Conservation (phyloP, 2,329 filamentous ascomycete species). For the Hirsutella rhossiliensis region DNA sequence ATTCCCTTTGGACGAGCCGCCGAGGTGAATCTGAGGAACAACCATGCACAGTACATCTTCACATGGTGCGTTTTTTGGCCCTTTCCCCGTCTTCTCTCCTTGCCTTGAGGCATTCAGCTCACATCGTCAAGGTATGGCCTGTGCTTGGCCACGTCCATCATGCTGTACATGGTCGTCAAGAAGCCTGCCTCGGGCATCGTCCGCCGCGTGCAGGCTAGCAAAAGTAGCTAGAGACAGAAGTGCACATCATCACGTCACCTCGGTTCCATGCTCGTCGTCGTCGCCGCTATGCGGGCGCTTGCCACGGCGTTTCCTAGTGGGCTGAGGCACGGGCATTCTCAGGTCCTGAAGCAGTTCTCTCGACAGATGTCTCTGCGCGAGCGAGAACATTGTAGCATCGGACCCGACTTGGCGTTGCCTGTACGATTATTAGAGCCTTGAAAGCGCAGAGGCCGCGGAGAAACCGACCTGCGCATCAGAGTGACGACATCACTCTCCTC, state of each 20-base stretch:
- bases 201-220: constrained; percentile 64
- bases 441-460: constrained; percentile 5
- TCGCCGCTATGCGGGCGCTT: constrained; percentile 16
- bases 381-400: constrained; percentile 65
- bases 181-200: constrained; percentile 67
- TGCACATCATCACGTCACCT: constrained; percentile 11
- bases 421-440: constrained; percentile 16
- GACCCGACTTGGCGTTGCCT: constrained; percentile 69
- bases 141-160: constrained; percentile 74
- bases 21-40: constrained; percentile 89
- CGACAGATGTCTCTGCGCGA: constrained; percentile 74
- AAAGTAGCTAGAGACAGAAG: constrained; percentile 47
- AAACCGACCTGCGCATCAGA: constrained; percentile 67
- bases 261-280: constrained; percentile 21
- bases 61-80: constrained; percentile 61
- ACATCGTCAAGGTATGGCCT: constrained; percentile 61
- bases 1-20: constrained; percentile 80
- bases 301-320: constrained; percentile 31
- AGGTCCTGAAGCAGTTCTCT: constrained; percentile 74
- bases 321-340: constrained; percentile 51
- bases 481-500: constrained; percentile 75
- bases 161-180: constrained; percentile 92
- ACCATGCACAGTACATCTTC: constrained; percentile 96
- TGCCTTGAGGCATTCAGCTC: constrained; percentile 1
- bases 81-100: too few species aligned